Percentiles rank a stretch among this genome's conserved stretches.
phyloP scores from a whole-genome alignment of 805 yeast species.

The Metschnikowia santaceciliae region DNA sequence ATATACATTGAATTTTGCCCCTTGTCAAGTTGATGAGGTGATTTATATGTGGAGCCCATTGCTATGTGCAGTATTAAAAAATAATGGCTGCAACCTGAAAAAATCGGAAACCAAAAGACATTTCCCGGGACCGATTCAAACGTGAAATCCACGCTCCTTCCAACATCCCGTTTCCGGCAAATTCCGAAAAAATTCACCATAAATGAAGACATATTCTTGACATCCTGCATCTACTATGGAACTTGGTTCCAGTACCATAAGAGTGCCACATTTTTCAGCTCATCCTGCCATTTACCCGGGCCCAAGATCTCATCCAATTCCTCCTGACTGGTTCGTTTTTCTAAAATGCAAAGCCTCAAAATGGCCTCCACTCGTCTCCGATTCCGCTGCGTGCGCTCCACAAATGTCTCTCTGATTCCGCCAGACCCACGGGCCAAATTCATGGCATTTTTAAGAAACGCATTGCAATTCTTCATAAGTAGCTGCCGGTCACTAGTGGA shows the following conservation, averaged over 20 bases:
- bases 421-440: conserved; percentile 44
- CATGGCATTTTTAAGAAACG: conserved; percentile 44
- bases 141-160: too few relatives aligned
- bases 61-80: too few relatives aligned
- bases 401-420: conserved; percentile 46
- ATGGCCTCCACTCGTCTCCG: conserved; percentile 44
- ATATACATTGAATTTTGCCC: too few relatives aligned
- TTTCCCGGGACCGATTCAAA: too few relatives aligned
- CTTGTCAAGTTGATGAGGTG: too few relatives aligned
- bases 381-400: conserved; percentile 41
- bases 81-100: too few relatives aligned
- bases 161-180: too few relatives aligned
- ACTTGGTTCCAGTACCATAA: conserved; percentile 24
- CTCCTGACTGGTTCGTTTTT: conserved; percentile 17
- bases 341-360: conserved; percentile 43
- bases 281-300: conserved; percentile 26
- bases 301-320: conserved; percentile 23
- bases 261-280: conserved; percentile 21
- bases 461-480: conserved; percentile 37
- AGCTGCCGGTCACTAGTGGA: conserved; percentile 28
- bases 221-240: background rate
- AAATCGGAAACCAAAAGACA: too few relatives aligned
- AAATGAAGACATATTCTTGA: too few relatives aligned
- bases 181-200: too few relatives aligned
- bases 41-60: too few relatives aligned